Percentiles rank a stretch among this genome's conserved stretches.
Conservation (phyloP, 352 stramenopile species). For the Phytophthora boehmeriae region DNA sequence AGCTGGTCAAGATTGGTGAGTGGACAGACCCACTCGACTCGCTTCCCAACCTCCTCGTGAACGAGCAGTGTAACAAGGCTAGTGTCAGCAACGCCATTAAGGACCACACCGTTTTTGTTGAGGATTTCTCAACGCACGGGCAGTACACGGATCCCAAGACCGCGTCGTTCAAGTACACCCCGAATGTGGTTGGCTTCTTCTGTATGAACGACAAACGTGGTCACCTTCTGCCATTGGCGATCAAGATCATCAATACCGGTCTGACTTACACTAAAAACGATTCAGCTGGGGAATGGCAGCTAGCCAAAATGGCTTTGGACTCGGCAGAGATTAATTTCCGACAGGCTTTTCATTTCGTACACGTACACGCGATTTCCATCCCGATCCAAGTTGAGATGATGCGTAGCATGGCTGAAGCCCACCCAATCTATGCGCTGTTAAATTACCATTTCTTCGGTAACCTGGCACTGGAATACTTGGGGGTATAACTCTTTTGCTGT, state of each 20-base stretch:
- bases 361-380: conserved; percentile 35
- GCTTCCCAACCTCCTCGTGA: no score
- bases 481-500: conserved; percentile 27
- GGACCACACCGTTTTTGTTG: conserved; percentile 28
- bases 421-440: conserved; percentile 47
- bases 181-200: conserved; percentile 37
- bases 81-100: conserved; percentile 5
- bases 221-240: conserved; percentile 35
- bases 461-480: conserved; percentile 46
- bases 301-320: conserved; percentile 50
- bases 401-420: conserved; percentile 29
- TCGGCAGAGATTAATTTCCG: conserved; percentile 37
- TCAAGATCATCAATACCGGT: conserved; percentile 25
- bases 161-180: conserved; percentile 31
- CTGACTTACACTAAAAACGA: conserved; percentile 34
- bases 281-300: conserved; percentile 31
- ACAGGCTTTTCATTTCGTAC: conserved; percentile 18
- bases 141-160: conserved; percentile 20
- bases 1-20: conserved; percentile 23
- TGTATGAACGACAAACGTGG: conserved; percentile 27
- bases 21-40: conserved; percentile 12
- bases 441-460: conserved; percentile 44
- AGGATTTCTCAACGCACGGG: conserved; percentile 28
- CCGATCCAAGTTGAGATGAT: conserved; percentile 51
- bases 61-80: conserved; percentile 21